phyloP scores from a whole-genome alignment of 2,329 filamentous ascomycete species.

The Colletotrichum sansevieriae region DNA sequence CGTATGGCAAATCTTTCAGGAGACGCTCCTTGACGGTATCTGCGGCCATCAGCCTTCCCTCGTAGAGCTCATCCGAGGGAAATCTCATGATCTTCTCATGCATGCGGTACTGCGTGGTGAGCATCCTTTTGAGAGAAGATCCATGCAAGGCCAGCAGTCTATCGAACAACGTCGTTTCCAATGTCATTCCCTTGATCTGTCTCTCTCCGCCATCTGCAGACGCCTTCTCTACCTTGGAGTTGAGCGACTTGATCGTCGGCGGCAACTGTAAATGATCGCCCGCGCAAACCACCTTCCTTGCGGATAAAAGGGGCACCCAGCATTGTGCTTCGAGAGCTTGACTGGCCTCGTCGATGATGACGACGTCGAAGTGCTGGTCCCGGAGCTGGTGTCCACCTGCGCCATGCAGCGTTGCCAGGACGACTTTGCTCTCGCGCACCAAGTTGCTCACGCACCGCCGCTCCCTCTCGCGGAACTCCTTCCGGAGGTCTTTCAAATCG shows the following conservation, averaged over 20 bases:
- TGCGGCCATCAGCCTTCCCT: conserved; percentile 82
- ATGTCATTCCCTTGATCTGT: conserved; percentile 67
- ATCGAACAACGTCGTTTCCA: conserved; percentile 95
- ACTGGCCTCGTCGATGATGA: conserved; percentile 95
- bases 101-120: conserved; percentile 98
- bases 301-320: conserved; percentile 89
- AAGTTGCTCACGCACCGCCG: conserved; percentile 82
- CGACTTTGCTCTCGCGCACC: conserved; percentile 83
- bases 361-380: conserved; percentile 87
- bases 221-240: conserved; percentile 59
- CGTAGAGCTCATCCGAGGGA: conserved; percentile 90
- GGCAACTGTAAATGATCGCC: conserved; percentile 96
- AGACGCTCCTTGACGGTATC: conserved; percentile 82
- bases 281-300: conserved; percentile 88
- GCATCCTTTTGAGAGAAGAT: conserved; percentile 87
- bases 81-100: conserved; percentile 96
- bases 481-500: conserved; percentile 86
- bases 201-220: conserved; percentile 50
- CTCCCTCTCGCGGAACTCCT: conserved; percentile 90
- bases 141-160: conserved; percentile 87
- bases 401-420: conserved; percentile 92
- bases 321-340: conserved; percentile 97
- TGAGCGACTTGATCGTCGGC: conserved; percentile 90
- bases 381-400: conserved; percentile 87
- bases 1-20: conserved; percentile 82